Evolutionary conservation across 73 alveolate genomes (phyloP).

Genomic region (Paramecium sonneborni): DNA sequence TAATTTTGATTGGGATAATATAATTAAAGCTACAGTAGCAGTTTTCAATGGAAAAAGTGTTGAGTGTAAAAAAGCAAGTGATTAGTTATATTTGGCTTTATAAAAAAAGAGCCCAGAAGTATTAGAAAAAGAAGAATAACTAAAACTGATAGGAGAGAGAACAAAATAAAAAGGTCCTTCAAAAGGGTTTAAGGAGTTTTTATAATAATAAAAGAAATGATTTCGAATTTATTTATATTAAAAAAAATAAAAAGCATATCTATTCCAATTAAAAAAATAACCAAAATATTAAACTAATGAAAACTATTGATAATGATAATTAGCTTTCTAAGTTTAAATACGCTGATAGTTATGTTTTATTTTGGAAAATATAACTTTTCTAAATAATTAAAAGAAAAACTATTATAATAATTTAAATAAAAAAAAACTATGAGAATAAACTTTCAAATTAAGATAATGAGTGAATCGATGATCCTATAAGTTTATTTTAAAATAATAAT

Average conservation of each 20-base stretch:
- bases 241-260: background rate
- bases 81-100: background rate
- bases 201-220: background rate
- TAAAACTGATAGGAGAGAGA: background rate
- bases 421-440: too few species aligned
- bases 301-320: too few species aligned
- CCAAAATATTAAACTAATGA: background rate
- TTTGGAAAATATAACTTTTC: too few species aligned
- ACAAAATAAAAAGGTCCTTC: background rate
- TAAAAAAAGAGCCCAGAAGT: background rate
- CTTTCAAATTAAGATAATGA: too few species aligned
- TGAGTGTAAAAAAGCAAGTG: constrained; percentile 49
- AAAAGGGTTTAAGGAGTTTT: constrained; percentile 8
- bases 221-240: background rate
- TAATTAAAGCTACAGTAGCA: background rate
- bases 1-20: constrained; percentile 39
- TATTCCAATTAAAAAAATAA: background rate
- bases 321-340: too few species aligned
- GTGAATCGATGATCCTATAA: too few species aligned
- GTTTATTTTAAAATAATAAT: too few species aligned
- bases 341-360: too few species aligned
- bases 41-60: constrained; percentile 28
- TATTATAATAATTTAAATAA: too few species aligned
- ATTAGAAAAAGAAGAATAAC: background rate
- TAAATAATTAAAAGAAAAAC: too few species aligned